These are phyloP conservation scores for Debaryomyces udenii DNA, from an alignment of 1,139 yeast genomes.

Conservation along the genomic window DNA sequence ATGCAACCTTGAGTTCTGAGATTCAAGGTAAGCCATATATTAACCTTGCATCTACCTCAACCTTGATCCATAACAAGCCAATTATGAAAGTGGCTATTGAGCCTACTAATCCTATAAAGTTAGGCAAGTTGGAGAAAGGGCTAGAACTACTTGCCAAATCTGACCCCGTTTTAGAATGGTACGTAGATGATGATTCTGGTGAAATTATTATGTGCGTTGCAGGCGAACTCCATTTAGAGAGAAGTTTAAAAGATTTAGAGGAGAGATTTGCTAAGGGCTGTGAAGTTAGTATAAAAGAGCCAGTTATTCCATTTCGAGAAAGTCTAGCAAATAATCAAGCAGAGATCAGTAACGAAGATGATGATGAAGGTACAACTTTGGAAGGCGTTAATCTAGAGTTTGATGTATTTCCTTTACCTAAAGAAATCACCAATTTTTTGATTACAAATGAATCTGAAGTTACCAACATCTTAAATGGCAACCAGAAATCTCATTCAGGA, in stretches of 20 bases:
- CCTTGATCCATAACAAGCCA: slow-evolving; percentile 69
- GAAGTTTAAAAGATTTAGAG: slow-evolving; percentile 84
- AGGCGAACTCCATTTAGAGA: slow-evolving; percentile 92
- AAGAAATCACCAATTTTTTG: slow-evolving; percentile 52
- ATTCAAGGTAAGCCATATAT: slow-evolving; percentile 57
- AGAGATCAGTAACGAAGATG: slow-evolving; percentile 19
- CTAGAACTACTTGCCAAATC: slow-evolving; percentile 78
- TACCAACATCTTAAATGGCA: slow-evolving; percentile 22
- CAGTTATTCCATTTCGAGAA: slow-evolving; percentile 94
- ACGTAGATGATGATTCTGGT: slow-evolving; percentile 79
- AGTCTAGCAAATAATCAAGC: slow-evolving; percentile 55
- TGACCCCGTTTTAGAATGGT: slow-evolving; percentile 91
- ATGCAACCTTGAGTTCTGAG: slow-evolving; percentile 71
- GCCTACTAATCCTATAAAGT: slow-evolving; percentile 82
- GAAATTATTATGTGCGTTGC: slow-evolving; percentile 92
- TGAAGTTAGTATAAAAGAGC: slow-evolving; percentile 84
- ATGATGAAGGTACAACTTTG: slow-evolving; percentile 31
- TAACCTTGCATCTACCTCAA: slow-evolving; percentile 65
- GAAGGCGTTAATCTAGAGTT: slow-evolving; percentile 52
- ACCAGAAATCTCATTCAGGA: slow-evolving; percentile 19
- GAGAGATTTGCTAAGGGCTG: slow-evolving; percentile 89
- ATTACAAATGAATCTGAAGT: slow-evolving; percentile 45
- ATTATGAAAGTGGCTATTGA: slow-evolving; percentile 94
- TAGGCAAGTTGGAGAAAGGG: slow-evolving; percentile 77
- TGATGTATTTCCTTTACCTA: slow-evolving; percentile 62